Percentiles rank a stretch among this genome's conserved stretches.
Evolutionary conservation across 768 basidiomycete species (phyloP).

Genomic region (Kwoniella botswanensis): DNA sequence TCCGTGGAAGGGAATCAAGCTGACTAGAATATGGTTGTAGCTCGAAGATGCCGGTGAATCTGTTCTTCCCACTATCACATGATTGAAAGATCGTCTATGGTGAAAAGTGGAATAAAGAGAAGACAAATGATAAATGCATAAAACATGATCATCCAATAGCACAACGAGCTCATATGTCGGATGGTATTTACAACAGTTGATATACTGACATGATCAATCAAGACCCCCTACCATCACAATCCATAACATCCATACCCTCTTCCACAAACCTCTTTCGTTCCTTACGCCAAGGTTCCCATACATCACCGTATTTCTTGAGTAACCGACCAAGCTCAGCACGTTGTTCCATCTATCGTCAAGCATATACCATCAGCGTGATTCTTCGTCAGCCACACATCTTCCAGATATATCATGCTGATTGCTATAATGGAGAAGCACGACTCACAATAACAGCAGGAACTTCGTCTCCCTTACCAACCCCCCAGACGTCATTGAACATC

Average conservation of each 20-base stretch:
- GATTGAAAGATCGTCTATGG: background rate
- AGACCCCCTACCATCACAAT: slow-evolving; percentile 35
- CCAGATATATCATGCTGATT: background rate
- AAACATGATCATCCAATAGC: background rate
- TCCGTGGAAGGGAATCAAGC: background rate
- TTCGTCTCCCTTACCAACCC: slow-evolving; percentile 64
- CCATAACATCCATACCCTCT: slow-evolving; percentile 52
- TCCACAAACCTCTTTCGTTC: slow-evolving; percentile 64
- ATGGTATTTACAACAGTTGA: no score
- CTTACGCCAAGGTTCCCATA: slow-evolving; percentile 82
- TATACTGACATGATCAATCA: background rate
- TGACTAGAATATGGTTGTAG: slow-evolving; percentile 3
- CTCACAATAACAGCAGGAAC: slow-evolving; percentile 50
- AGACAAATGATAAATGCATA: background rate
- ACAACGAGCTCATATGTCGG: background rate
- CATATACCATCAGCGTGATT: background rate
- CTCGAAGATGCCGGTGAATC: slow-evolving; percentile 48
- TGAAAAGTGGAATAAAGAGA: background rate
- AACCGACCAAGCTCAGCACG: slow-evolving; percentile 74
- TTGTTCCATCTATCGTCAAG: slow-evolving; percentile 72
- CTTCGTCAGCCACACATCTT: background rate
- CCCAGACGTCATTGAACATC: slow-evolving; percentile 86
- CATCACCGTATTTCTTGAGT: slow-evolving; percentile 81
- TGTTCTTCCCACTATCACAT: slow-evolving; percentile 46
- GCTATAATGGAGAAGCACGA: background rate